These are phyloP conservation scores for Saturnispora silvae DNA, from an alignment of 805 yeast genomes.

Conservation along the genomic window DNA sequence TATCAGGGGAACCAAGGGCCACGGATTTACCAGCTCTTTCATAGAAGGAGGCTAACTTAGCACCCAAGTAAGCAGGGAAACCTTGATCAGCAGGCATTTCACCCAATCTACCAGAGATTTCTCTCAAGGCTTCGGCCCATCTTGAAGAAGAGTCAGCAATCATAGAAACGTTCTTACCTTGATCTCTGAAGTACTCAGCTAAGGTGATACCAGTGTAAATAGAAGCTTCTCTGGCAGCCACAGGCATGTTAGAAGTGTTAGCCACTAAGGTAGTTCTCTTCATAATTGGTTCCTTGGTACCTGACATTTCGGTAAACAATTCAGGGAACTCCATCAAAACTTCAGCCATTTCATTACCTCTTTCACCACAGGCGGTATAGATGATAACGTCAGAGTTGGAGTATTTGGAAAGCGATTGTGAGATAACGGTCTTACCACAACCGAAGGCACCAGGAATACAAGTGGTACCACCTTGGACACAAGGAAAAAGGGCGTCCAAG, in stretches of 20 bases:
- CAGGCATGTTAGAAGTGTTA: conserved; percentile 99
- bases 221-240: conserved; percentile 99
- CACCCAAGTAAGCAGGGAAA: conserved; percentile 99
- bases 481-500: conserved; percentile 92
- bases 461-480: conserved; percentile 99
- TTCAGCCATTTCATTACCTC: conserved; percentile 99
- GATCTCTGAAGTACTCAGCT: conserved; percentile 99
- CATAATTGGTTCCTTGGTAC: conserved; percentile 97
- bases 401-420: conserved; percentile 74
- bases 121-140: conserved; percentile 99
- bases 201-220: conserved; percentile 97
- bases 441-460: conserved; percentile 99
- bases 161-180: conserved; percentile 98
- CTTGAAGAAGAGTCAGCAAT: conserved; percentile 99
- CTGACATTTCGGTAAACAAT: conserved; percentile 79
- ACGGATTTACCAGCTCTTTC: conserved; percentile 98
- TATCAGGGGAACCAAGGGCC: conserved; percentile 92
- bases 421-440: conserved; percentile 62
- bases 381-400: conserved; percentile 96
- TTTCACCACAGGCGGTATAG: conserved; percentile 90
- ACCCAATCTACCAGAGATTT: conserved; percentile 98
- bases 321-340: conserved; percentile 99
- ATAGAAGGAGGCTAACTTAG: conserved; percentile 96
- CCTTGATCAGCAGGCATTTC: conserved; percentile 99
- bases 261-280: conserved; percentile 98